Evolutionary conservation across 345 rosid species (phyloP).

Genomic region (Populus simonii): DNA sequence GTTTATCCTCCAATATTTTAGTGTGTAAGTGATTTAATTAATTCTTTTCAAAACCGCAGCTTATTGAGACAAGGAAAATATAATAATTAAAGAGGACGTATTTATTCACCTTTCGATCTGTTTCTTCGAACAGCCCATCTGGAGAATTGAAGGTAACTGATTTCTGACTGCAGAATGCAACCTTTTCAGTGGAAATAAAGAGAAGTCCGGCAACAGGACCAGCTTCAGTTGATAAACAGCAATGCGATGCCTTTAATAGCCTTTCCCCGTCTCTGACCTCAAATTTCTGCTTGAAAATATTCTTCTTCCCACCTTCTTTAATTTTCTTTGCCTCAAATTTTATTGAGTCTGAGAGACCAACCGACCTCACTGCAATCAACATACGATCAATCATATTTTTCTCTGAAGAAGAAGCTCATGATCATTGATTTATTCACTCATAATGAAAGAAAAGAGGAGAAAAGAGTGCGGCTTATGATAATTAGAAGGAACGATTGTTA

Average conservation of each 20-base stretch:
- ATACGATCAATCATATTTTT: neutral
- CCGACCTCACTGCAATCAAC: conserved; percentile 31
- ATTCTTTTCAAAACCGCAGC: too few relatives aligned
- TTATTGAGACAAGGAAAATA: neutral
- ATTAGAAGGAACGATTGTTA: neutral
- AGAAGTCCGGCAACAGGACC: conserved; percentile 52
- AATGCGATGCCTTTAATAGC: conserved; percentile 48
- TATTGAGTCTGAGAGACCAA: conserved; percentile 36
- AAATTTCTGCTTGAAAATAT: conserved; percentile 40
- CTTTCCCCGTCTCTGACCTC: conserved; percentile 33
- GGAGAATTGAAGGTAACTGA: conserved; percentile 24
- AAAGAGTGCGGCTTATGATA: neutral
- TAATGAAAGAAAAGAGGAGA: neutral
- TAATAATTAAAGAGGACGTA: neutral
- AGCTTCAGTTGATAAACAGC: conserved; percentile 40
- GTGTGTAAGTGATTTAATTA: neutral
- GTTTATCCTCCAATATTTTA: neutral
- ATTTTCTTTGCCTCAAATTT: conserved; percentile 41
- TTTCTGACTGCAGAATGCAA: conserved; percentile 40
- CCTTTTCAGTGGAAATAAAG: conserved; percentile 35
- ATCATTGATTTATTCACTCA: neutral
- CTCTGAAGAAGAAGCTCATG: neutral
- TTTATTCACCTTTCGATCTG: conserved; percentile 32
- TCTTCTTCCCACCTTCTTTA: conserved; percentile 40
- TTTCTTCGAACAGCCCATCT: conserved; percentile 13